phyloP scores from a whole-genome alignment of 2,329 filamentous ascomycete species.

The Rasamsonia emersonii region DNA sequence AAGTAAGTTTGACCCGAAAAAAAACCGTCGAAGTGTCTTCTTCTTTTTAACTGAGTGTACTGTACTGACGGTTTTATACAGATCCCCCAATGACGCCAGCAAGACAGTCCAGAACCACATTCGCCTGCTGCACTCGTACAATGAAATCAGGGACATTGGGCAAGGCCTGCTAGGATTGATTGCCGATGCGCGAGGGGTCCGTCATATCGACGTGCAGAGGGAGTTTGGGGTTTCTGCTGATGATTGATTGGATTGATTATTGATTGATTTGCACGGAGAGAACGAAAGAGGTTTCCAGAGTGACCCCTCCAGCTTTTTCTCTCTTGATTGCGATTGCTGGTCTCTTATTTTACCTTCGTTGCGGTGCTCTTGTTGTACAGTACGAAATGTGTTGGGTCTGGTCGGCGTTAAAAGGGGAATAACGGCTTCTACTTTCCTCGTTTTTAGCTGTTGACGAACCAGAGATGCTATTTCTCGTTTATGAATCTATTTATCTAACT shows the following conservation, averaged over 20 bases:
- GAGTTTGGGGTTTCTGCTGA: constrained; percentile 30
- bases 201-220: constrained; percentile 36
- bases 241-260: too few species aligned
- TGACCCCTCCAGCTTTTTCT: too few species aligned
- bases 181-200: constrained; percentile 54
- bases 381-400: too few species aligned
- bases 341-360: too few species aligned
- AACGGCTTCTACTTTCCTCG: too few species aligned
- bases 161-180: constrained; percentile 59
- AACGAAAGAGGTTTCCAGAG: too few species aligned
- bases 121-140: constrained; percentile 57
- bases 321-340: too few species aligned
- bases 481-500: too few species aligned
- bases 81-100: constrained; percentile 37
- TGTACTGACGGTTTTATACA: constrained; percentile 3
- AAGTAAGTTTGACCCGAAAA: constrained; percentile 17
- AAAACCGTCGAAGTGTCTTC: background rate
- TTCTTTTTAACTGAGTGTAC: constrained; percentile 8
- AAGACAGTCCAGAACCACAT: constrained; percentile 55
- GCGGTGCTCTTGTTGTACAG: too few species aligned
- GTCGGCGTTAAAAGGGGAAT: too few species aligned
- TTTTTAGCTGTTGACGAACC: too few species aligned
- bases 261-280: background rate
- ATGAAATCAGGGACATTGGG: constrained; percentile 61
- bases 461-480: too few species aligned